Evolutionary conservation across 2,329 filamentous ascomycete species (phyloP).

Genomic region (Colletotrichum melonis): DNA sequence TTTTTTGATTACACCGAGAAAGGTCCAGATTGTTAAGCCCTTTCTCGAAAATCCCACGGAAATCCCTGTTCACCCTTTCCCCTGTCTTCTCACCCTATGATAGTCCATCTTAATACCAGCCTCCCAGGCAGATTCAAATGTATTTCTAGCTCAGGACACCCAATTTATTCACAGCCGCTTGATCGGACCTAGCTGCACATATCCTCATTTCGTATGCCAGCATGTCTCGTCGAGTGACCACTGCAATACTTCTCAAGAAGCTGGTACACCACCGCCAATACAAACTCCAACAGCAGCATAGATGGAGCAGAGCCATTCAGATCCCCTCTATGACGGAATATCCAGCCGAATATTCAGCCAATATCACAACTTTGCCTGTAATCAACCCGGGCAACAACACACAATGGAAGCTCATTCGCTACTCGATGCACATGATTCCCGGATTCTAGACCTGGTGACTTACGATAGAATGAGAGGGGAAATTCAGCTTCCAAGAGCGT

Average conservation of each 20-base stretch:
- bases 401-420: not conserved
- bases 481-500: not conserved
- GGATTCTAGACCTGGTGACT: conserved; percentile 18
- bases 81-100: not conserved
- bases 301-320: not conserved
- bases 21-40: not conserved
- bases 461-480: conserved; percentile 2
- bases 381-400: too few relatives aligned
- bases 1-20: not conserved
- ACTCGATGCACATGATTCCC: not conserved
- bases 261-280: not conserved
- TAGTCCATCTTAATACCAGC: not conserved
- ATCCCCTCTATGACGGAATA: not conserved
- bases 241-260: not conserved
- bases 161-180: not conserved
- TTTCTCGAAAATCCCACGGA: not conserved
- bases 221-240: too few relatives aligned
- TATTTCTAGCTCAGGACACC: not conserved
- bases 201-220: too few relatives aligned
- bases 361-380: not conserved
- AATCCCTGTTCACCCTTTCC: not conserved
- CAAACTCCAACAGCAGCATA: not conserved
- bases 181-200: not conserved
- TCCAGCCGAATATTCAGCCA: not conserved
- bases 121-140: not conserved